Conservation (phyloP, 1,284 basidiomycete species). For the Termitomyces sp. region DNA sequence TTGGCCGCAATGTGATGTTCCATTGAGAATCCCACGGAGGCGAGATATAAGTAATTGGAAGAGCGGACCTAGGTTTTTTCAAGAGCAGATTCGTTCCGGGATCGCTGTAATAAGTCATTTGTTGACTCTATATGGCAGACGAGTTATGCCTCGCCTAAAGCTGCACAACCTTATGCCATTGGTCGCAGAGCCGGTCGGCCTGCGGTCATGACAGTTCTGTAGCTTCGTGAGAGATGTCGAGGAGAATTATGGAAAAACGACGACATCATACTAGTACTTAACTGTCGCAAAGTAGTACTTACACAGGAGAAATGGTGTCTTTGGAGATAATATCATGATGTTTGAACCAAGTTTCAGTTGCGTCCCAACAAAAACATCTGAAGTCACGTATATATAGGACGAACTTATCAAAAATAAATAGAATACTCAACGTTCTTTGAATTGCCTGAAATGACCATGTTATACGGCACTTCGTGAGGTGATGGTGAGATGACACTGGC, state of each 20-base stretch:
- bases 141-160: constrained; percentile 15
- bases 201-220: neutral
- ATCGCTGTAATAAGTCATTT: constrained; percentile 23
- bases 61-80: constrained; percentile 21
- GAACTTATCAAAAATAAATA: too few relatives aligned
- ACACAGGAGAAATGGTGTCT: too few relatives aligned
- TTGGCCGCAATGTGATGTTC: constrained; percentile 14
- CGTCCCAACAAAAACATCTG: too few relatives aligned
- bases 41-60: constrained; percentile 19
- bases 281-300: too few relatives aligned
- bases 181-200: neutral
- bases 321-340: too few relatives aligned
- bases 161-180: neutral
- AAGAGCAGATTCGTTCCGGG: constrained; percentile 23
- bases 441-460: too few relatives aligned
- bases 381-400: too few relatives aligned
- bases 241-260: neutral
- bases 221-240: neutral
- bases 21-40: constrained; percentile 21
- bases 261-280: too few relatives aligned
- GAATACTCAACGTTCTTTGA: too few relatives aligned
- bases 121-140: constrained; percentile 22
- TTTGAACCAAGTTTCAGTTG: too few relatives aligned
- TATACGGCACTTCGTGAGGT: too few relatives aligned
- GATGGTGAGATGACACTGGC: too few relatives aligned